These are phyloP conservation scores for Aspergillus luchuensis DNA, from an alignment of 2,329 filamentous ascomycete species.

Conservation along the genomic window DNA sequence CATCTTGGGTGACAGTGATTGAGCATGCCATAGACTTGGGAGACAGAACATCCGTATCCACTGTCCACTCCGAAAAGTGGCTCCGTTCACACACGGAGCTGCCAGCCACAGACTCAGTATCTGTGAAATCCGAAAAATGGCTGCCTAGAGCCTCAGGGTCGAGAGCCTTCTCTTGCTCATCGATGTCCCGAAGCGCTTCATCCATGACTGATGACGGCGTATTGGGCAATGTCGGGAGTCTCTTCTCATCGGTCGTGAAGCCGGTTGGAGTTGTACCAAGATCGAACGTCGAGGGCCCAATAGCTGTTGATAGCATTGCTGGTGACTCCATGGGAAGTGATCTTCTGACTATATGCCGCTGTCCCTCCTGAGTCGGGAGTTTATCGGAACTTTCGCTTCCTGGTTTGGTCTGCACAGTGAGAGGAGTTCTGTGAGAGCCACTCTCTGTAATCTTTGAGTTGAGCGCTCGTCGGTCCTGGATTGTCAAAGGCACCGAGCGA, in stretches of 20 bases:
- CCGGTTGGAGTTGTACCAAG: conserved; percentile 31
- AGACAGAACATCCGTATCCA: conserved; percentile 39
- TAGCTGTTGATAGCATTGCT: conserved; percentile 24
- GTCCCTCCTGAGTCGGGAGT: conserved; percentile 19
- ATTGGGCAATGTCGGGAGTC: conserved; percentile 50
- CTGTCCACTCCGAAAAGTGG: conserved; percentile 46
- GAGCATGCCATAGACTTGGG: conserved; percentile 41
- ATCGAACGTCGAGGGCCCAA: conserved; percentile 13
- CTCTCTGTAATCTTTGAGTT: conserved; percentile 31
- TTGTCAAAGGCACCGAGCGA: conserved; percentile 27
- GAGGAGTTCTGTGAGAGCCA: conserved; percentile 29
- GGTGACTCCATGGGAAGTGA: conserved; percentile 22
- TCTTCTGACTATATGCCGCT: conserved; percentile 9
- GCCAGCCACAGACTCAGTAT: conserved; percentile 33
- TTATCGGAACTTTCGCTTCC: conserved; percentile 5
- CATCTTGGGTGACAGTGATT: conserved; percentile 34
- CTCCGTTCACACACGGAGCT: conserved; percentile 37
- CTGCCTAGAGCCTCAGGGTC: conserved; percentile 40
- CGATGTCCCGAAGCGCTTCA: conserved; percentile 40
- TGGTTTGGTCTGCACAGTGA: conserved; percentile 32
- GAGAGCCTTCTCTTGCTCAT: conserved; percentile 34
- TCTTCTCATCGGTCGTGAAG: conserved; percentile 38
- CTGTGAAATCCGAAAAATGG: conserved; percentile 46
- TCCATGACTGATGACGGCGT: conserved; percentile 50
- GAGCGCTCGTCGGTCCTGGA: conserved; percentile 42